Base-by-base conservation (phyloP, 192 early-diverging fungal genomes). In the Gamsiella multidivaricata region DNA sequence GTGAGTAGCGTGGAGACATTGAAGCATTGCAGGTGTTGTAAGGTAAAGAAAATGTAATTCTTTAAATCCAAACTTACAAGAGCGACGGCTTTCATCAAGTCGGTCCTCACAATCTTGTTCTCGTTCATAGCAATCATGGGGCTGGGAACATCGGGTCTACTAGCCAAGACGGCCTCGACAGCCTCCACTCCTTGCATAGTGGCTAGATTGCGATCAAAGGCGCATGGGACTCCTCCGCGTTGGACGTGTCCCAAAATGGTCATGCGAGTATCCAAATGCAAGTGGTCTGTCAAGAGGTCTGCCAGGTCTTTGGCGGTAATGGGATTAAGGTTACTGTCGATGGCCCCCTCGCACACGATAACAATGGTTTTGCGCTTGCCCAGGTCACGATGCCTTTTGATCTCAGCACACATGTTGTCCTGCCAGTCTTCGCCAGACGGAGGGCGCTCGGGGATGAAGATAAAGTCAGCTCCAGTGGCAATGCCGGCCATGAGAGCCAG, bases 201-300 rank as follows among this genome's bases (percentile, higher is more conserved):
- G 26, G 92, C 95, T 65, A 98, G 75, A 73, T 93, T 95, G 33
- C 97, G 89, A 82, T 99, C 97, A 81, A 88, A 97, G 34, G 91
- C 91, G 67, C 91, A 90, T 11, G 97, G 95, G 8, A 89, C 85
- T 12, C 97, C 97, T 71, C 97, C 97, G 49, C 97, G 88, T 83
- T 99, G 97, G 29, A 96, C 93, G 66, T 99, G 97, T 14, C 97
- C 97, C 37, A 99, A 82, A 22, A 87, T 93, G 5, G 97, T 99
- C 59, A 98, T 95, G 10, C 97, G 90, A 8, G 95, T 97, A 80
- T 99, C 97, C 43, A 97, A 84, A 41, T 89, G 88, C 33, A 97
- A 78, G 11, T 91, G 85, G 25, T 91, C 84, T 8, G 91, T 86
- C 56, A 99, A 82, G 32, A 97, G 84, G 43, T 95, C 91, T 70